A percentile compares a stretch with the other conserved stretches of the same genome.
Conservation (phyloP, 805 yeast genomes). For the Candida nanaspora region DNA sequence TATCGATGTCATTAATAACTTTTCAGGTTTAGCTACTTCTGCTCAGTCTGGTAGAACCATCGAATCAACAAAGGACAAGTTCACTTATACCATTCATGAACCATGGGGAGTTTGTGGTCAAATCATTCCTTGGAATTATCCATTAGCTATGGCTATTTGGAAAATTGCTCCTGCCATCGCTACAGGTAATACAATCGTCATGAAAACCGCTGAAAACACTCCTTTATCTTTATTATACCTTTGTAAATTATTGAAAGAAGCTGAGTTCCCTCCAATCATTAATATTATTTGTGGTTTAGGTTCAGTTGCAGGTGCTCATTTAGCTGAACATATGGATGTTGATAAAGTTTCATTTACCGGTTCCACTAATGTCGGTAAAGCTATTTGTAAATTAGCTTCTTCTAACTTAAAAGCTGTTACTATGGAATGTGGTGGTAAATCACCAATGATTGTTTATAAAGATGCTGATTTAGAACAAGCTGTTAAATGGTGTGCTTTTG, state of each 20-base stretch:
- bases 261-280: constrained; percentile 55
- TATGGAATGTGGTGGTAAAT: constrained; percentile 93
- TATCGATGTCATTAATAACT: constrained; percentile 50
- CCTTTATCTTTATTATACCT: constrained; percentile 58
- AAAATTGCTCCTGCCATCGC: constrained; percentile 60
- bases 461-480: constrained; percentile 79
- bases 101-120: constrained; percentile 69
- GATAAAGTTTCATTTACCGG: constrained; percentile 66
- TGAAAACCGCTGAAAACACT: constrained; percentile 60
- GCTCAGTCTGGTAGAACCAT: constrained; percentile 52
- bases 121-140: constrained; percentile 70
- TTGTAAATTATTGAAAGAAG: constrained; percentile 45
- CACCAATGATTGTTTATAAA: constrained; percentile 82
- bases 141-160: constrained; percentile 63
- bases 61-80: constrained; percentile 49
- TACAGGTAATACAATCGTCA: constrained; percentile 56
- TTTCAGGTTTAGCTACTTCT: constrained; percentile 74
- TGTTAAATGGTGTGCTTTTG: constrained; percentile 65
- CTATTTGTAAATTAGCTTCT: constrained; percentile 75
- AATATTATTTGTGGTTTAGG: constrained; percentile 61
- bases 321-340: constrained; percentile 49
- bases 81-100: constrained; percentile 57
- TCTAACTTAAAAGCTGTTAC: constrained; percentile 85
- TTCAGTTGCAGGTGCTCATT: constrained; percentile 50
- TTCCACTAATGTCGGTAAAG: constrained; percentile 67